Base-by-base conservation (phyloP, 495 filamentous ascomycete species). In the Tuber melanosporum region DNA sequence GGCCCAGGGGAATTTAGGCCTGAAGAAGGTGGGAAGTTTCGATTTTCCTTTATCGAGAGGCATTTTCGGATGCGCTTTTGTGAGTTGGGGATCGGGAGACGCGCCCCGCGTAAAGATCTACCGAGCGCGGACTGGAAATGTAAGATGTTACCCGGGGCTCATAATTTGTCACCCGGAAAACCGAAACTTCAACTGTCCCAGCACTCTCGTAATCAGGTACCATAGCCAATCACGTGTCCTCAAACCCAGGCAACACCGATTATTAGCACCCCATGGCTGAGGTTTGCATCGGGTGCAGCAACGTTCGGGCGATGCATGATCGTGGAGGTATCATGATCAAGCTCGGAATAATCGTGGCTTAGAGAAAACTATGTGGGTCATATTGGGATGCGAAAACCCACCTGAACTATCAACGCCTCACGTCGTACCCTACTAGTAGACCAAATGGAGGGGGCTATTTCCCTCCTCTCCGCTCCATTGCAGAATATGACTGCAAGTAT, bases 1-100 rank as follows among this genome's bases (percentile, higher is more conserved):
- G 42, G 46, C 44, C 0, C 62, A 4, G 12, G 49, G 32, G 26
- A 78, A 77, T 62, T 85, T 87, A 8, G 79, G 85, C 9, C 75
- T 75, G 47, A 82, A 79, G 71, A 83, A 83, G 42, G 81, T 1
- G 46, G 70, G 76, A 43, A 75, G 46, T 73, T 77, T 80, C 71
- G 57, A 66, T 66, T 66, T 66, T 66, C 57, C 57, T 66, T 66
- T 66, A 19, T 66, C 32, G 57, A 26, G 57, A 36, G 57, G 57
- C 57, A 66, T 66, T 7, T 66, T 32, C 14, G 12, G 57, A 66
- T 32, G 26, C 36, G 57, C 57, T 66, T 66, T 66, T 66, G 57
- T 19, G 26, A 12, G 14, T 36, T 66, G 57, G 57, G 32, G 57
- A 66, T 36, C 26, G 57, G 57, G 26, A 66, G 57, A 66, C 57